phyloP scores from a whole-genome alignment of 768 basidiomycete species.

The Suillus paluster region DNA sequence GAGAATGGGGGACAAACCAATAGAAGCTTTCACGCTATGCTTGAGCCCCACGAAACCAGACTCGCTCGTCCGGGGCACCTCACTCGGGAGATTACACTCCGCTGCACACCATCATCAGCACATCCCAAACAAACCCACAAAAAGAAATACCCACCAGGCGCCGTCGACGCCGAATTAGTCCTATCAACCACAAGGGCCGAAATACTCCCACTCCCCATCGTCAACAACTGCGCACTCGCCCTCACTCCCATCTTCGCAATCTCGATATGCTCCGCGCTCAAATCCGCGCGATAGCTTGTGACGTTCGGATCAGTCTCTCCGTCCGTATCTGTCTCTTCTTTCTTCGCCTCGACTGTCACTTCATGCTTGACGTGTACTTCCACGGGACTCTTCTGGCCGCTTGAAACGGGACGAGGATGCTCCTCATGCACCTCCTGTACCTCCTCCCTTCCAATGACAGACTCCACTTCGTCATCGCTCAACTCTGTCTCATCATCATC shows the following conservation, averaged over 20 bases:
- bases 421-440: conserved; percentile 17
- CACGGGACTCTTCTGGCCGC: conserved; percentile 3
- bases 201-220: conserved; percentile 28
- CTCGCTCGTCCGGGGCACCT: conserved; percentile 32
- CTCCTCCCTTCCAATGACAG: conserved; percentile 33
- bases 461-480: conserved; percentile 30
- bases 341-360: conserved; percentile 1
- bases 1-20: conserved; percentile 50
- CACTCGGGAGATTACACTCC: conserved; percentile 31
- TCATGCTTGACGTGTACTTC: conserved; percentile 11
- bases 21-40: conserved; percentile 74
- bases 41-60: conserved; percentile 56
- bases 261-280: conserved; percentile 35
- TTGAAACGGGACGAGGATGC: conserved; percentile 15
- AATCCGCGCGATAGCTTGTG: conserved; percentile 13
- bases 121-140: background rate
- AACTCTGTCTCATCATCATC: conserved; percentile 32
- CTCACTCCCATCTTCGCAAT: conserved; percentile 34
- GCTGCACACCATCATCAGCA: background rate
- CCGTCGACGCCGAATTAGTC: conserved; percentile 16
- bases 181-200: conserved; percentile 17
- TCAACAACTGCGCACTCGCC: conserved; percentile 31
- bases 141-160: conserved; percentile 3
- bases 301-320: conserved; percentile 3
- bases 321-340: conserved; percentile 18